Conservation (phyloP, 1,284 basidiomycete species). For the Exsudoporus floridanus region DNA sequence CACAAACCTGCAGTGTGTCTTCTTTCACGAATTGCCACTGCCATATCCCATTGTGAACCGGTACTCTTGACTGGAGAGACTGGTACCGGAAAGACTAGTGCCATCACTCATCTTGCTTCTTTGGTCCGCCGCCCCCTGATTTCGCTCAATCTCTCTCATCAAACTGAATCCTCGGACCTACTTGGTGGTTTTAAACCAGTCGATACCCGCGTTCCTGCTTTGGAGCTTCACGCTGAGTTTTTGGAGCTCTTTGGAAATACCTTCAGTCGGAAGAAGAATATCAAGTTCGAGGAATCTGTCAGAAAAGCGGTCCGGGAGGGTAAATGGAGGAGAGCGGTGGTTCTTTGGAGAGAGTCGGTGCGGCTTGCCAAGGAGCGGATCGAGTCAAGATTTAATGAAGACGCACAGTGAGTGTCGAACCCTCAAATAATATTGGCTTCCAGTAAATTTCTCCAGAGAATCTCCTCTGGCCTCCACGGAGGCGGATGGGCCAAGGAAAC, state of each 20-base stretch:
- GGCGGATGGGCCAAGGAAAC: slow-evolving; percentile 63
- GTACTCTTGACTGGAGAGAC: slow-evolving; percentile 96
- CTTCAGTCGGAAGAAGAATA: slow-evolving; percentile 90
- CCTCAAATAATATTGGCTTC: neutral
- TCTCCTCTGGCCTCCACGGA: slow-evolving; percentile 30
- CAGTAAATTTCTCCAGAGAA: slow-evolving; percentile 13
- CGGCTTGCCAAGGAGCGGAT: slow-evolving; percentile 68
- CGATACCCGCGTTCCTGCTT: slow-evolving; percentile 80
- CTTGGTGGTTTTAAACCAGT: slow-evolving; percentile 96
- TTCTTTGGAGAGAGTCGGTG: slow-evolving; percentile 82
- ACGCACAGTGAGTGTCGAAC: slow-evolving; percentile 41
- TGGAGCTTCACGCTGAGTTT: slow-evolving; percentile 76
- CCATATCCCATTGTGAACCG: slow-evolving; percentile 78
- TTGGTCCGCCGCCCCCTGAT: slow-evolving; percentile 78
- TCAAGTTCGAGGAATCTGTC: slow-evolving; percentile 82
- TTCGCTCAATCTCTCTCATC: slow-evolving; percentile 93
- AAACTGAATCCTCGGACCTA: slow-evolving; percentile 94
- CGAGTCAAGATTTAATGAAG: slow-evolving; percentile 43
- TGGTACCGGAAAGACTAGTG: slow-evolving; percentile 97
- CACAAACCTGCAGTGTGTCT: slow-evolving; percentile 84
- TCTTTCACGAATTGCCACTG: slow-evolving; percentile 80
- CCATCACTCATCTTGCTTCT: slow-evolving; percentile 84
- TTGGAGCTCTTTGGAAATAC: slow-evolving; percentile 83
- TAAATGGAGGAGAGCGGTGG: slow-evolving; percentile 85
- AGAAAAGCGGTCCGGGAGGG: slow-evolving; percentile 79